Base-by-base conservation (phyloP, 2,329 filamentous ascomycete species). In the Cladophialophora chaetospira region DNA sequence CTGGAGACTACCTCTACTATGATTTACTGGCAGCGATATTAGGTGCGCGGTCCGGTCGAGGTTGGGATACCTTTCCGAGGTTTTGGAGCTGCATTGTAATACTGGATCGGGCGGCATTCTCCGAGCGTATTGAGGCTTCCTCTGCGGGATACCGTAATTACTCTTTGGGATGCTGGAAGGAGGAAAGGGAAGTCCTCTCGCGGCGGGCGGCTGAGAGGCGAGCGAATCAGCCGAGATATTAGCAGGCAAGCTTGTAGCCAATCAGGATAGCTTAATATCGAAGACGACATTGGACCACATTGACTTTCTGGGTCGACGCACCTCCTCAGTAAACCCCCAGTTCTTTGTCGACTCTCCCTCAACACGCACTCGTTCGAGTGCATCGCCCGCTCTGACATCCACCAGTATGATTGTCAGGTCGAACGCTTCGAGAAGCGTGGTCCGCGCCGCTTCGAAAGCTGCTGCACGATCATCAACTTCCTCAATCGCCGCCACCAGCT, bases 401-500 rank as follows among this genome's bases (percentile, higher is more conserved):
- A 26, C 38, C 46, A 49, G 44, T 38, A 67, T 67, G 65, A 65
- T 67, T 29, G 58, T 66, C 13, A 53, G 65, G 61, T 71, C 74
- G 8, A 40, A 45, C 11, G 65, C 67, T 47, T 57, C 66, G 8
- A 61, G 61, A 54, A 62, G 66, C 61, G 70, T 73, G 53, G 61
- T 62, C 44, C 63, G 61, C 44, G 65, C 65, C 47, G 61, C 63
- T 38, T 55, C 60, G 60, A 63, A 61, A 56, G 55, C 60, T 57
- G 77, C 64, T 79, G 81, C 65, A 80, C 81, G 76, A 76, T 75
- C 61, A 71, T 74, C 15, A 69, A 49, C 49, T 46, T 47, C 60
- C 46, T 57, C 62, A 33, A 31, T 63, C 47, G 46, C 62, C 58
- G 59, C 67, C 58, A 61, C 62, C 52, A 53, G 65, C 62, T 56